Evolutionary conservation across 1,284 basidiomycete species (phyloP).

Genomic region (Abortiporus biennis): DNA sequence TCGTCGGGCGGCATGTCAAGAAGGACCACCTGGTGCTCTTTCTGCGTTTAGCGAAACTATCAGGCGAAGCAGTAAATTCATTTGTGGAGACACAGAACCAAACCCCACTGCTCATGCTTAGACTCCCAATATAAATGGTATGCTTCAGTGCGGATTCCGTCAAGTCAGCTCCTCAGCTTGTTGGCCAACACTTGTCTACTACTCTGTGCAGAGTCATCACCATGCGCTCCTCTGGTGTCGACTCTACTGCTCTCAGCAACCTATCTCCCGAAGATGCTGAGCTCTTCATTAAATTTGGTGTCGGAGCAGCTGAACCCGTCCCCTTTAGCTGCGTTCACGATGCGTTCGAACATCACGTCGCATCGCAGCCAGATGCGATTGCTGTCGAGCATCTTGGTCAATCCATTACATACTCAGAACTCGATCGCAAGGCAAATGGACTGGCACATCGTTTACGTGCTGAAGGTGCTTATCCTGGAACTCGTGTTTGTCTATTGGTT

Average conservation of each 20-base stretch:
- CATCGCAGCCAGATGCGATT: constrained; percentile 32
- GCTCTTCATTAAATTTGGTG: constrained; percentile 40
- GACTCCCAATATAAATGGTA: too few relatives aligned
- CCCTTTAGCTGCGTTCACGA: constrained; percentile 49
- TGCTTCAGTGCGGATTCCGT: too few relatives aligned
- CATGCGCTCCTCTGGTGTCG: constrained; percentile 8
- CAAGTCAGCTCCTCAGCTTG: too few relatives aligned
- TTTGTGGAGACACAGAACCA: constrained; percentile 3
- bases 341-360: constrained; percentile 46
- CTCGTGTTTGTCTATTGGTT: constrained; percentile 46
- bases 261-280: constrained; percentile 34
- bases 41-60: not conserved
- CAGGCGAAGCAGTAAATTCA: not conserved
- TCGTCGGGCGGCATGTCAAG: constrained; percentile 4
- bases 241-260: constrained; percentile 10
- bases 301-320: constrained; percentile 29
- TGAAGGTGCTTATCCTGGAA: constrained; percentile 38
- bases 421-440: constrained; percentile 42
- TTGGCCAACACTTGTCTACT: not conserved
- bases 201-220: constrained; percentile 1
- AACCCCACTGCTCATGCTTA: too few relatives aligned
- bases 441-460: constrained; percentile 39
- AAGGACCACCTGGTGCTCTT: not conserved
- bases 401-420: constrained; percentile 42
- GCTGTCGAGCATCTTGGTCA: constrained; percentile 46